phyloP scores from a whole-genome alignment of 805 yeast genomes.

The Cyberlindnera xylosilytica region DNA sequence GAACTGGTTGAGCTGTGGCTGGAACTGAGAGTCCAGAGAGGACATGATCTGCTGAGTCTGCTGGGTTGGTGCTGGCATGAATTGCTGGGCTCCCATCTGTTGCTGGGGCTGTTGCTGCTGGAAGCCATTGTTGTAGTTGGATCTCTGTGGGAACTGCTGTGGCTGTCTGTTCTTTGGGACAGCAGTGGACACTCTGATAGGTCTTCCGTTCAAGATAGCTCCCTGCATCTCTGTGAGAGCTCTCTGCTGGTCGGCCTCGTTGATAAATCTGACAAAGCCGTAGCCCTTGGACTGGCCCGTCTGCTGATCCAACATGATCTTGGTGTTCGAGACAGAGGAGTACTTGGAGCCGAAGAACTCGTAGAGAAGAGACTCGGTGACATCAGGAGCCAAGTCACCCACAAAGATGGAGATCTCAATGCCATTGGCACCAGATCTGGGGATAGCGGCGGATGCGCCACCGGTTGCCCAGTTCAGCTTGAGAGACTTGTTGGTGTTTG shows the following conservation, averaged over 20 bases:
- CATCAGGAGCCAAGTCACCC: constrained; percentile 77
- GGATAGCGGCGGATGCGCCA: constrained; percentile 28
- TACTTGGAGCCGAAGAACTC: constrained; percentile 66
- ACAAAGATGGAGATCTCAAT: constrained; percentile 72
- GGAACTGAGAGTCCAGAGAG: constrained; percentile 37
- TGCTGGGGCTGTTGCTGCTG: constrained; percentile 21
- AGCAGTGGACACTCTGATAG: constrained; percentile 75
- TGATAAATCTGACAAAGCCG: constrained; percentile 80
- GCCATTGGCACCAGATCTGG: constrained; percentile 11
- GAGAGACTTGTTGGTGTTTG: constrained; percentile 54
- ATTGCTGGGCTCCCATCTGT: constrained; percentile 4
- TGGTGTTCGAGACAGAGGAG: constrained; percentile 72
- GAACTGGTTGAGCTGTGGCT: constrained; percentile 56
- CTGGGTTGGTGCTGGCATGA: constrained; percentile 17
- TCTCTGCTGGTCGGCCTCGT: constrained; percentile 62
- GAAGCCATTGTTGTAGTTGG: constrained; percentile 15
- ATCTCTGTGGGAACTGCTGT: constrained; percentile 17
- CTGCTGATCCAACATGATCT: constrained; percentile 69
- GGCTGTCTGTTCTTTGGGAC: constrained; percentile 43
- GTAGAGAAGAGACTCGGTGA: constrained; percentile 61
- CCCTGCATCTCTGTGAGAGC: constrained; percentile 86
- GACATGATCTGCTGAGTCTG: constrained; percentile 22
- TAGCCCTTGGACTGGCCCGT: constrained; percentile 78
- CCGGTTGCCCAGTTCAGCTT: constrained; percentile 83
- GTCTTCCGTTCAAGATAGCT: constrained; percentile 61